phyloP scores from a whole-genome alignment of 805 yeast genomes.

The Yarrowia sp. region DNA sequence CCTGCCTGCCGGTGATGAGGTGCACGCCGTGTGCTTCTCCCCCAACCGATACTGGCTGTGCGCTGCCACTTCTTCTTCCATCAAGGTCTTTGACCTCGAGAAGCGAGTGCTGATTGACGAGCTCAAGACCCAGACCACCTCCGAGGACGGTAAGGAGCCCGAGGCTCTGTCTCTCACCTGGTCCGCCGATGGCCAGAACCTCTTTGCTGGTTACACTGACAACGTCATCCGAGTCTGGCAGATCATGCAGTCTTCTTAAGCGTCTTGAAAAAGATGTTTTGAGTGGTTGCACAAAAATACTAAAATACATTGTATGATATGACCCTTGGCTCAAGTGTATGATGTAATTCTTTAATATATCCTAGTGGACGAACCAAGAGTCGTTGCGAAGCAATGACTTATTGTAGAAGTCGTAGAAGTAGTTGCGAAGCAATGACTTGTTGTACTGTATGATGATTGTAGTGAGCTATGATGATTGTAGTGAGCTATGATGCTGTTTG shows the following conservation, averaged over 20 bases:
- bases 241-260: slow-evolving; percentile 67
- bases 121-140: slow-evolving; percentile 93
- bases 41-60: slow-evolving; percentile 99
- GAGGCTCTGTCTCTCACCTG: slow-evolving; percentile 97
- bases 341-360: not conserved
- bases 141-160: slow-evolving; percentile 91
- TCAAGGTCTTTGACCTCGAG: slow-evolving; percentile 97
- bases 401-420: too few species aligned
- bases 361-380: not conserved
- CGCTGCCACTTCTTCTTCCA: slow-evolving; percentile 97
- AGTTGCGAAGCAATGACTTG: too few species aligned
- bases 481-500: too few species aligned
- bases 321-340: not conserved
- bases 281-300: slow-evolving; percentile 16
- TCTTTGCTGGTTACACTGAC: slow-evolving; percentile 99
- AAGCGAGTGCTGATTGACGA: slow-evolving; percentile 92
- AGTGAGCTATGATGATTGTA: too few species aligned
- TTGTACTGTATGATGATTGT: too few species aligned
- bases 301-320: slow-evolving; percentile 26
- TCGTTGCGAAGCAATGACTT: too few species aligned
- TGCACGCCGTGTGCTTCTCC: slow-evolving; percentile 98
- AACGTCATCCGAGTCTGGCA: slow-evolving; percentile 99
- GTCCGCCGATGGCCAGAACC: slow-evolving; percentile 99
- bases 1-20: slow-evolving; percentile 92
- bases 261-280: not conserved